phyloP scores from a whole-genome alignment of 345 rosid species.

The Eucalyptus rudis region DNA sequence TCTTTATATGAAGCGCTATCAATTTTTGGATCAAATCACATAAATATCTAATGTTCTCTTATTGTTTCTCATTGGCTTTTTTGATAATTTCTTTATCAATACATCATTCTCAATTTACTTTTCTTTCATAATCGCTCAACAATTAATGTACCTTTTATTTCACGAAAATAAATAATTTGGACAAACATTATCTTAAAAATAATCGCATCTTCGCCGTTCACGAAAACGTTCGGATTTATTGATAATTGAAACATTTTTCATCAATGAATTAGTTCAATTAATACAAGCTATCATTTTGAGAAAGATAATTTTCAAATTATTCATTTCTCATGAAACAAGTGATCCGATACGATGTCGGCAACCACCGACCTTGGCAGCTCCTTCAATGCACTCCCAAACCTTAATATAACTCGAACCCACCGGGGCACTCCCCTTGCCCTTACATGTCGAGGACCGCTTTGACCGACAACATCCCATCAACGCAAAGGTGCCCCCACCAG shows the following conservation, averaged over 20 bases:
- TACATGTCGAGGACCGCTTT: neutral
- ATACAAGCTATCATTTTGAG: accelerated
- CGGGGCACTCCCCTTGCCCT: neutral
- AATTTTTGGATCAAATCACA: accelerated
- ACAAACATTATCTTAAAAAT: neutral
- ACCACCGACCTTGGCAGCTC: neutral
- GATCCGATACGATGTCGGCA: neutral
- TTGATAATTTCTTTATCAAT: neutral
- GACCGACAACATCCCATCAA: neutral
- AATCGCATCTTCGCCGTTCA: accelerated
- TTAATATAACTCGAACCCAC: neutral
- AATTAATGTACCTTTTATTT: accelerated
- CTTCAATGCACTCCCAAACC: neutral
- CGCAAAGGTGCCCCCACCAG: neutral
- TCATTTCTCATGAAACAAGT: accelerated
- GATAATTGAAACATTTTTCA: neutral
- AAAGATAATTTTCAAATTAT: accelerated
- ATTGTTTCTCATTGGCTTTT: neutral
- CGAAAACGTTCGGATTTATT: accelerated
- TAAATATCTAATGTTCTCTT: neutral
- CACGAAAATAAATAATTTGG: accelerated
- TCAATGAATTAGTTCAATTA: neutral
- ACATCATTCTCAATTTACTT: neutral
- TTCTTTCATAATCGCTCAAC: accelerated
- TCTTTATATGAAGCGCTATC: accelerated